A percentile compares a stretch with the other conserved stretches of the same genome.
phyloP scores from a whole-genome alignment of 768 basidiomycete genomes.

The Tylopilus vinaceipallidus region DNA sequence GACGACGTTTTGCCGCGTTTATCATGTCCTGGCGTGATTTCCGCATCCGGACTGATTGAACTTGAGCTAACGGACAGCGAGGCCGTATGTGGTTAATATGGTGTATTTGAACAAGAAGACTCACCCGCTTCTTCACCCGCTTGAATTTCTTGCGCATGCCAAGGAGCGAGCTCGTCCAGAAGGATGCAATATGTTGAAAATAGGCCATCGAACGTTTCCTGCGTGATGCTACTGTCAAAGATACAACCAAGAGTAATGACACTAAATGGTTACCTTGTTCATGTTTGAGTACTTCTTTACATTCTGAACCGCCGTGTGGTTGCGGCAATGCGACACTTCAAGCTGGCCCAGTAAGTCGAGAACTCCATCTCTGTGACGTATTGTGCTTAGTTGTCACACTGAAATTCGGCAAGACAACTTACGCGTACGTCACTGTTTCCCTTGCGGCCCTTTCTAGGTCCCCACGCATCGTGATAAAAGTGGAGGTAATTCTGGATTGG shows the following conservation, averaged over 20 bases:
- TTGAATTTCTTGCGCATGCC: constrained; percentile 31
- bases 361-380: constrained; percentile 17
- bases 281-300: constrained; percentile 5
- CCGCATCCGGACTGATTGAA: constrained; percentile 31
- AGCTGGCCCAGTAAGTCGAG: constrained; percentile 20
- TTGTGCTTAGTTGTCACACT: not conserved
- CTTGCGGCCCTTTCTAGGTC: constrained; percentile 8
- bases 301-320: constrained; percentile 5
- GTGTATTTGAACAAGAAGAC: constrained; percentile 10
- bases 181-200: constrained; percentile 24
- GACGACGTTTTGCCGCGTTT: constrained; percentile 29
- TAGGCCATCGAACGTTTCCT: constrained; percentile 25
- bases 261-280: constrained; percentile 17
- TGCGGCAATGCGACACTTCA: constrained; percentile 20
- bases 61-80: constrained; percentile 27
- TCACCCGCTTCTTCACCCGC: constrained; percentile 34
- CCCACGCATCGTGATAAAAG: constrained; percentile 16
- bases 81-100: constrained; percentile 4
- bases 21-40: constrained; percentile 36
- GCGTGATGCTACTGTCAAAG: constrained; percentile 9
- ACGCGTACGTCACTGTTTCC: constrained; percentile 32
- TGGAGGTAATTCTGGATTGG: constrained; percentile 16
- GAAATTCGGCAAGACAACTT: constrained; percentile 7
- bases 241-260: not conserved
- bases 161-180: constrained; percentile 33